Evolutionary conservation across 2,329 filamentous ascomycete genomes (phyloP), one percentile per base, ranked within the genome.

Genomic region (Calonectria crousiana): DNA sequence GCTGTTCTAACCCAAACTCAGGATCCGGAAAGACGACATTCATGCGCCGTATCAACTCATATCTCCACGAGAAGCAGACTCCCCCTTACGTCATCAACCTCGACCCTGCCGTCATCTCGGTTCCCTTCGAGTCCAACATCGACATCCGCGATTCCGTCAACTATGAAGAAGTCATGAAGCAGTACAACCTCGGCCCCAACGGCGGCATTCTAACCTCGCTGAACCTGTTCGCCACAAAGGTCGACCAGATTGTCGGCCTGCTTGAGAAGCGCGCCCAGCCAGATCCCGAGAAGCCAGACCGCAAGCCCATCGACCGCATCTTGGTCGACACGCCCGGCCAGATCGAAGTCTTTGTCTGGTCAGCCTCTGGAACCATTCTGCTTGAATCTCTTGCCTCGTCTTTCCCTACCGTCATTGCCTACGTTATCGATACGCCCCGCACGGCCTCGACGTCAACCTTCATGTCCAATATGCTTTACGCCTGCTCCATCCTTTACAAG

Each of bases 391-490:
- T 99, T 66, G 97, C 97, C 0, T 97, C 95, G 5, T 95, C 94
- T 0, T 98, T 99, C 83, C 97, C 97, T 0, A 99, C 97, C 0
- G 95, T 99, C 51, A 95, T 99, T 80, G 97, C 97, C 71, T 99
- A 98, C 86, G 91, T 99, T 74, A 98, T 99, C 84, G 97, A 99
- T 85, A 99, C 97, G 2, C 97, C 97, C 4, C 93, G 97, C 69
- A 98, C 96, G 18, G 92, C 94, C 44, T 98, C 95, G 49, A 98
- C 97, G 0, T 96, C 94, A 76, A 99, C 97, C 0, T 99, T 99
- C 86, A 99, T 99, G 97, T 97, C 95, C 84, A 99, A 99, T 86
- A 99, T 99, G 97, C 92, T 99, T 53, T 99, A 99, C 85, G 97
- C 97, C 28, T 98, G 97, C 89, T 98, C 95, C 74, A 99, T 99